Evolutionary conservation across 805 yeast species (phyloP).

Genomic region (Ogataea nonfermentans): DNA sequence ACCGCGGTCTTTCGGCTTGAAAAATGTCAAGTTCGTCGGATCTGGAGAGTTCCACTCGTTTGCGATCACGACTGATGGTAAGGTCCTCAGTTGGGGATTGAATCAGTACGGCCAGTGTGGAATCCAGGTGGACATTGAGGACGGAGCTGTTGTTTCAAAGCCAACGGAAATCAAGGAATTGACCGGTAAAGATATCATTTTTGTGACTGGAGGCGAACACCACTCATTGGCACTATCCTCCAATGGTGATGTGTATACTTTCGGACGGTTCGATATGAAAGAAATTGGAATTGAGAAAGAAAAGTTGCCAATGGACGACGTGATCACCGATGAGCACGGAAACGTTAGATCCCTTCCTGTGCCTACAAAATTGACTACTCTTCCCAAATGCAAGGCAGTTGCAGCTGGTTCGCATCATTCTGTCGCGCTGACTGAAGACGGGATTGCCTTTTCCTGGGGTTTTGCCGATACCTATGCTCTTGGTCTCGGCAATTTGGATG

Average conservation of each 20-base stretch:
- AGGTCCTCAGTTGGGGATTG: constrained; percentile 88
- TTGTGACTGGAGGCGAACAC: constrained; percentile 91
- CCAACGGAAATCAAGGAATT: constrained; percentile 76
- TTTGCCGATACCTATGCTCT: constrained; percentile 96
- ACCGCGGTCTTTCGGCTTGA: constrained; percentile 81
- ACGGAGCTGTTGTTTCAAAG: constrained; percentile 73
- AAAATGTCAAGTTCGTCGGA: constrained; percentile 74
- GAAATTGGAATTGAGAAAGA: constrained; percentile 78
- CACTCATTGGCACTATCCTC: constrained; percentile 76
- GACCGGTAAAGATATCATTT: constrained; percentile 52
- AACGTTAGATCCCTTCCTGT: constrained; percentile 81
- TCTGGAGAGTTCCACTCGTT: constrained; percentile 96
- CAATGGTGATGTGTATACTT: constrained; percentile 72
- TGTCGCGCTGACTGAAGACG: constrained; percentile 79
- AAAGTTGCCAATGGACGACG: constrained; percentile 61
- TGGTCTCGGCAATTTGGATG: constrained; percentile 84
- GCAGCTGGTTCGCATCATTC: constrained; percentile 94
- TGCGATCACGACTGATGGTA: constrained; percentile 74
- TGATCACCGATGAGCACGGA: constrained; percentile 77
- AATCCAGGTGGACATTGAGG: constrained; percentile 69
- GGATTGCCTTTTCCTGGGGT: constrained; percentile 93
- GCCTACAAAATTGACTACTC: constrained; percentile 64
- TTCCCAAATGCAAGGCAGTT: constrained; percentile 57
- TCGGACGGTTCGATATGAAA: constrained; percentile 93
- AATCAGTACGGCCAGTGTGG: constrained; percentile 98